A percentile compares a stretch with the other conserved stretches of the same genome.
These are phyloP conservation scores for Vitis amurensis DNA, from an alignment of 164 flowering plant species.

Conservation along the genomic window DNA sequence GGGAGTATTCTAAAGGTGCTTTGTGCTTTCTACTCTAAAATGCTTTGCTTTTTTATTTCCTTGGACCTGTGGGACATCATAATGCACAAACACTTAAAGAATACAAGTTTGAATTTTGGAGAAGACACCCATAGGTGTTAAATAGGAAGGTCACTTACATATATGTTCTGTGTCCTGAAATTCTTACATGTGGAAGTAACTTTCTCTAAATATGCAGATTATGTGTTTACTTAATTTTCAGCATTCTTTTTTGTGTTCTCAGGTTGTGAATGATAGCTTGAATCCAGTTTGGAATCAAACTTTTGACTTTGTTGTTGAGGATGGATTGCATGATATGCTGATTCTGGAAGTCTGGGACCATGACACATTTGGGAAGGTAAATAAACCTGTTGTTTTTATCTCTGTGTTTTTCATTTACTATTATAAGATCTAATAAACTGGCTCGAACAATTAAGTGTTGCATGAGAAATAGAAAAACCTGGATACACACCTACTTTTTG, in stretches of 20 bases:
- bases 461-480: no score
- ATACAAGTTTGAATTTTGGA: no score
- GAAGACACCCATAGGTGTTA: no score
- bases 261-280: conserved; percentile 87
- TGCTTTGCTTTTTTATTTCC: not conserved
- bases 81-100: no score
- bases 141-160: not conserved
- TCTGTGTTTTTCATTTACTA: not conserved
- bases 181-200: not conserved
- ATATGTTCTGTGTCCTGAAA: not conserved
- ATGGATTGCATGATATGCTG: conserved; percentile 95
- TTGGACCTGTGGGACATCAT: not conserved
- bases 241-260: conserved; percentile 17
- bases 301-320: conserved; percentile 98
- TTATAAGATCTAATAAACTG: not conserved
- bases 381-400: not conserved
- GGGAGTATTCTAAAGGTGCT: not conserved
- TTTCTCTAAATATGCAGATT: not conserved
- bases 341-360: conserved; percentile 88
- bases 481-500: no score
- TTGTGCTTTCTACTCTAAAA: no score
- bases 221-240: not conserved
- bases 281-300: conserved; percentile 99
- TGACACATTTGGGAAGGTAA: conserved; percentile 98
- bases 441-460: no score